Percentiles rank a stretch among this genome's conserved stretches.
phyloP scores from a whole-genome alignment of 257 asterid genomes.

The Fraxinus americana region DNA sequence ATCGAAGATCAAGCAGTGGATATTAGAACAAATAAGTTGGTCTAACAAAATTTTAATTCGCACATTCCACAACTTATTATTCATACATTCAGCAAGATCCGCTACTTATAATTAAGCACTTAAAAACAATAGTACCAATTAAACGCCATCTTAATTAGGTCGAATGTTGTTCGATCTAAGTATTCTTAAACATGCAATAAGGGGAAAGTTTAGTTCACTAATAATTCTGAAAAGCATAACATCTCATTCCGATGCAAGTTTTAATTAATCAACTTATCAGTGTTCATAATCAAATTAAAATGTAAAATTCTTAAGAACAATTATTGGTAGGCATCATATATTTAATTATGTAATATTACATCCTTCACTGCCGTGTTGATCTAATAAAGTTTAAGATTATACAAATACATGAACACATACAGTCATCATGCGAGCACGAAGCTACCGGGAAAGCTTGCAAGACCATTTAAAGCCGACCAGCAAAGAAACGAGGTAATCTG shows the following conservation, averaged over 20 bases:
- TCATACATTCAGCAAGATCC: too few relatives aligned
- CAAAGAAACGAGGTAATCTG: constrained; percentile 43
- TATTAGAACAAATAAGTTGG: too few relatives aligned
- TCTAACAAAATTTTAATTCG: too few relatives aligned
- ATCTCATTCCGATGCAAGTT: too few relatives aligned
- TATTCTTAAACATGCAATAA: background rate
- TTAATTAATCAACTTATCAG: background rate
- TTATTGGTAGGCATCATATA: background rate
- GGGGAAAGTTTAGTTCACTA: background rate
- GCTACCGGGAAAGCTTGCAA: constrained; percentile 10
- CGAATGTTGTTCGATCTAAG: background rate
- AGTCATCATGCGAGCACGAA: constrained; percentile 20
- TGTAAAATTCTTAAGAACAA: background rate
- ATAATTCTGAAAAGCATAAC: too few relatives aligned
- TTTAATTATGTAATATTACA: background rate
- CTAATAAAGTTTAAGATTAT: background rate
- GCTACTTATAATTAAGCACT: too few relatives aligned
- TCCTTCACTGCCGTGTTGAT: background rate
- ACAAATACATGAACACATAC: background rate
- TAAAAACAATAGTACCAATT: too few relatives aligned
- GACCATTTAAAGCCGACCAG: constrained; percentile 24
- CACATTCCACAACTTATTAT: too few relatives aligned
- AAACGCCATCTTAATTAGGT: too few relatives aligned
- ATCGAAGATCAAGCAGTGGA: too few relatives aligned
- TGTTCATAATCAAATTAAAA: background rate